phyloP scores from a whole-genome alignment of 805 yeast species.

The Teunomyces cretensis region DNA sequence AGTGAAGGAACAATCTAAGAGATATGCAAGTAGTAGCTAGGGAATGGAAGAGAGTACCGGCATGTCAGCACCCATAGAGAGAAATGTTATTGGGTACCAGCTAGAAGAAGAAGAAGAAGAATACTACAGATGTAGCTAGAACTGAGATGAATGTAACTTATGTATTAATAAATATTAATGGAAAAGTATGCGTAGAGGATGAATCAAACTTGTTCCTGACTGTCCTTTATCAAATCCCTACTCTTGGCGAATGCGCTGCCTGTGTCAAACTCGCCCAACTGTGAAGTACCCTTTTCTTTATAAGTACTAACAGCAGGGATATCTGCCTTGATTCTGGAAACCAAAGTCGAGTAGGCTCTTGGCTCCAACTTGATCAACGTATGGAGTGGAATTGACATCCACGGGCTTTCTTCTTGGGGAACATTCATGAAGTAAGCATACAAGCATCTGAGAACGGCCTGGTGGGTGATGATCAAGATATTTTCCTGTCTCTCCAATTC shows the following conservation, averaged over 20 bases:
- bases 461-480: constrained; percentile 93
- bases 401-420: constrained; percentile 95
- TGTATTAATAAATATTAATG: constrained; percentile 3
- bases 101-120: too few relatives aligned
- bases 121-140: constrained; percentile 2
- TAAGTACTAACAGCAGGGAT: constrained; percentile 98
- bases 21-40: constrained; percentile 46
- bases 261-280: constrained; percentile 51
- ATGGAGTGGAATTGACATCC: constrained; percentile 98
- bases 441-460: constrained; percentile 93
- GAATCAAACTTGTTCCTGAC: constrained; percentile 14
- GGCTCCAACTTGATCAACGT: constrained; percentile 93
- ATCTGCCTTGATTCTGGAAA: constrained; percentile 87
- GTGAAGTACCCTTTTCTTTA: constrained; percentile 87
- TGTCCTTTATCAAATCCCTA: constrained; percentile 50
- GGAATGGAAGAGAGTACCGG: too few relatives aligned
- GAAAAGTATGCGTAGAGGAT: background rate
- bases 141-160: background rate
- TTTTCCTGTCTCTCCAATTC: constrained; percentile 97
- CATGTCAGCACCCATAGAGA: too few relatives aligned
- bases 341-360: constrained; percentile 87
- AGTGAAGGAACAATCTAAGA: constrained; percentile 78
- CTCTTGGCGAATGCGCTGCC: constrained; percentile 39
- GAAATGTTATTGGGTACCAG: too few relatives aligned
- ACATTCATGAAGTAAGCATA: constrained; percentile 98